Percentiles rank a stretch among this genome's conserved stretches.
These are phyloP conservation scores for Aspergillus candidus DNA, from an alignment of 2,329 filamentous ascomycete species.

Conservation along the genomic window DNA sequence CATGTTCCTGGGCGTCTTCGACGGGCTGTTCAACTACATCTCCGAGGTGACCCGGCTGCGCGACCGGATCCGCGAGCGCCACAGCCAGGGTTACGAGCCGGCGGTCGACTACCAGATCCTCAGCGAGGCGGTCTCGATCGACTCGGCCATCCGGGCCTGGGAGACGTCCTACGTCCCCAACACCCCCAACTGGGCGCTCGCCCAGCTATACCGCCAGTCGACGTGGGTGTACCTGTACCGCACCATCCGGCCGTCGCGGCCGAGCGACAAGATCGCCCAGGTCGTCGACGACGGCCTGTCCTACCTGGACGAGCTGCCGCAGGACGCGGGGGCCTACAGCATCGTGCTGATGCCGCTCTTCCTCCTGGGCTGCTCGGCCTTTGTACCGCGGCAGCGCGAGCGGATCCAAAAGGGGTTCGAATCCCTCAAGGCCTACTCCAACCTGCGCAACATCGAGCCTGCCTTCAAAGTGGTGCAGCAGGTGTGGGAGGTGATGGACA, in stretches of 20 bases:
- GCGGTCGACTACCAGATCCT: constrained; percentile 67
- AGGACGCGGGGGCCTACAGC: constrained; percentile 51
- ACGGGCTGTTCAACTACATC: constrained; percentile 73
- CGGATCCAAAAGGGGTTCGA: constrained; percentile 51
- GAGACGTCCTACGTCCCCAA: constrained; percentile 52
- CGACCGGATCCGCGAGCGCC: constrained; percentile 64
- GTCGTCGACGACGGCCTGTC: constrained; percentile 54
- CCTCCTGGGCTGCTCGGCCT: constrained; percentile 56
- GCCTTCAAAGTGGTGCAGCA: constrained; percentile 51
- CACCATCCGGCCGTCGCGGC: constrained; percentile 53
- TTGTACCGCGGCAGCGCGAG: constrained; percentile 50
- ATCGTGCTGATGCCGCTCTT: constrained; percentile 58
- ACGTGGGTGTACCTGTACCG: constrained; percentile 60
- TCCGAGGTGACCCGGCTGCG: constrained; percentile 72
- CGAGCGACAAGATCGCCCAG: constrained; percentile 49
- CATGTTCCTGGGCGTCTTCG: constrained; percentile 70
- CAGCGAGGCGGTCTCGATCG: constrained; percentile 68
- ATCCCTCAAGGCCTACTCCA: constrained; percentile 50
- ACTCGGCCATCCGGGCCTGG: constrained; percentile 69
- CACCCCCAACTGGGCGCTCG: constrained; percentile 50
- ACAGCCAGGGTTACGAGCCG: constrained; percentile 57
- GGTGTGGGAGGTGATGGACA: constrained; percentile 57
- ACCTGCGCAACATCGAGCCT: constrained; percentile 53
- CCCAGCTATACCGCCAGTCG: constrained; percentile 56
- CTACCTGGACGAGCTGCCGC: constrained; percentile 52